Base-by-base conservation (phyloP, 192 early-diverging fungal genomes). In the Chytriomyces sp. region DNA sequence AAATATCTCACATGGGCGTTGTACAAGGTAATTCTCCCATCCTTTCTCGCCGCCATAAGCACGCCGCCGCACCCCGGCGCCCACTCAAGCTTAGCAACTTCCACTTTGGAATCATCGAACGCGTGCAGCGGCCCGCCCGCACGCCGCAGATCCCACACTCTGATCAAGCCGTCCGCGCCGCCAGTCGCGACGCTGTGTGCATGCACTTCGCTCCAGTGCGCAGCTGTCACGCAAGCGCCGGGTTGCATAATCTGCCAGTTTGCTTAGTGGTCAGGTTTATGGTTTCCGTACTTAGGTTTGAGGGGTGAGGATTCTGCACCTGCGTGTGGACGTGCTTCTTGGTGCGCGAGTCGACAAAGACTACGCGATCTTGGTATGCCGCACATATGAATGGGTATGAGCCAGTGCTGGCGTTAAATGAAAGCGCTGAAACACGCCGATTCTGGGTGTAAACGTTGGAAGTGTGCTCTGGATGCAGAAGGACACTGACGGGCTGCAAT, bases 141-240 rank as follows among this genome's bases (percentile, higher is more conserved):
- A 17, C 36, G 5, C 19, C 66, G 66, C 14, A 55, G 31, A 55
- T 68, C 66, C 66, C 66, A 68, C 5, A 68, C 56, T 55, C 34
- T 53, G 30, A 68, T 56, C 56, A 56, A 49, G 6, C 66, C 66
- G 19, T 12, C 30, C 33, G n/a, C 34, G 3, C 25, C 22, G 26
- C 66, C 66, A 1, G 66, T 33, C 5, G 66, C 44, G 10, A 68
- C 66, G 2, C n/a, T 52, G 32, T 53, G 26, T 3, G 31, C 52
- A 52, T 68, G 33, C 14, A 68, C 30, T 68, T 68, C 40, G 44
- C 33, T 68, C 66, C 66, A 68, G 32, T 68, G 66, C 66, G 56
- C 56, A 0, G 66, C 44, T 22, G 66, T 49, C 14, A 49, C 44
- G 44, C 14, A 22, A 49, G 44, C 12, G 12, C 14, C 22, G 22